A percentile compares a stretch with the other conserved stretches of the same genome.
phyloP scores from a whole-genome alignment of 164 flowering plant species.

The Kingdonia uniflora region DNA sequence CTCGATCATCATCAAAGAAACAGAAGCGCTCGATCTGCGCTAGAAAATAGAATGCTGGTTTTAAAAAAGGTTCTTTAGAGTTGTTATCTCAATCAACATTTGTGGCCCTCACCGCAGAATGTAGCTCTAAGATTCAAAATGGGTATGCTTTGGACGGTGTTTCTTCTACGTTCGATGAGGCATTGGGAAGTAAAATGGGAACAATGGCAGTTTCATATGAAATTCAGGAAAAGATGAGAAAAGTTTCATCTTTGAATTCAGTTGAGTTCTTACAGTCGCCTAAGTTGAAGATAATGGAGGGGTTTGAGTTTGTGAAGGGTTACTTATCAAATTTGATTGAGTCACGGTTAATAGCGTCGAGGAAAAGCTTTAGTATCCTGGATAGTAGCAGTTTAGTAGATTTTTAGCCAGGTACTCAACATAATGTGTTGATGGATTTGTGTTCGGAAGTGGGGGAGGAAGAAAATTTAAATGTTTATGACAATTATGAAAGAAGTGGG shows the following conservation, averaged over 20 bases:
- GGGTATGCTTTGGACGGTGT: neutral
- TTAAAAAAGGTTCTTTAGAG: neutral
- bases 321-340: conserved; percentile 22
- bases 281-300: conserved; percentile 3
- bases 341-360: conserved; percentile 19
- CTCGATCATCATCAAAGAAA: neutral
- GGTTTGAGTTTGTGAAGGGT: conserved; percentile 3
- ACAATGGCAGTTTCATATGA: neutral
- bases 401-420: conserved; percentile 34
- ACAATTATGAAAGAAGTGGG: neutral
- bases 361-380: neutral
- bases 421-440: no score
- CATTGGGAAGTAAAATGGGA: neutral
- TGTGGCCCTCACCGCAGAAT: neutral
- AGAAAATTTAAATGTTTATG: conserved; percentile 5
- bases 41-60: conserved; percentile 31
- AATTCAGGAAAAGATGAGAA: neutral
- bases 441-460: conserved; percentile 18
- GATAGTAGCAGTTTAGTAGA: conserved; percentile 14
- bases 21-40: neutral
- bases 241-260: neutral
- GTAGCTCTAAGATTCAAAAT: neutral
- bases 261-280: no score
- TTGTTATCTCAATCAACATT: conserved; percentile 1
- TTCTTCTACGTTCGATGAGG: no score